Percentiles rank a stretch among this genome's conserved stretches.
phyloP scores from a whole-genome alignment of 176 grass and related monocot species.

The Coix lacrymajobi region DNA sequence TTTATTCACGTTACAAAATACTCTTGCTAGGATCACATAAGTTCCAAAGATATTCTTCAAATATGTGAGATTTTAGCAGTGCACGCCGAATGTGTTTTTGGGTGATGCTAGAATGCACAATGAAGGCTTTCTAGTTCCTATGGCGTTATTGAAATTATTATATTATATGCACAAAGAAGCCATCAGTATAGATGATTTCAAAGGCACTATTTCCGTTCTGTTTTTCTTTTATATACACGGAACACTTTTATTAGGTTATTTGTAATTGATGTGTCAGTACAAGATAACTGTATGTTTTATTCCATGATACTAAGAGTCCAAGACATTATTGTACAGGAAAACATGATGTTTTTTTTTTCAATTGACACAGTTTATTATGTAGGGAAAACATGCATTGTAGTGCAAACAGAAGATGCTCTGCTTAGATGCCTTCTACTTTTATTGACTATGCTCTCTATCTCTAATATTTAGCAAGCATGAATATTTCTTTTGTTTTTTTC shows the following conservation, averaged over 20 bases:
- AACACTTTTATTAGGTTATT: background rate
- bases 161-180: background rate
- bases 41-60: background rate
- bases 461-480: background rate
- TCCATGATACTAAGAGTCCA: background rate
- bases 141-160: background rate
- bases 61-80: background rate
- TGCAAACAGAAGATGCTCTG: background rate
- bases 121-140: background rate
- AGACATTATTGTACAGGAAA: background rate
- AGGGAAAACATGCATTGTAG: background rate
- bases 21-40: background rate
- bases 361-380: background rate
- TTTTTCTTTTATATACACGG: background rate
- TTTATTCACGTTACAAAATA: background rate
- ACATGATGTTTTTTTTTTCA: background rate
- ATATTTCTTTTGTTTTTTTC: background rate
- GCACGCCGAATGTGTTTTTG: background rate
- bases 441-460: background rate
- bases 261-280: background rate
- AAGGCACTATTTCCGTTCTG: background rate
- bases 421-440: background rate
- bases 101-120: background rate
- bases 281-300: background rate
- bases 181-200: background rate